Conservation (phyloP, 2,329 filamentous ascomycete genomes). For the Ophiocordyceps camponoti-saundersi region DNA sequence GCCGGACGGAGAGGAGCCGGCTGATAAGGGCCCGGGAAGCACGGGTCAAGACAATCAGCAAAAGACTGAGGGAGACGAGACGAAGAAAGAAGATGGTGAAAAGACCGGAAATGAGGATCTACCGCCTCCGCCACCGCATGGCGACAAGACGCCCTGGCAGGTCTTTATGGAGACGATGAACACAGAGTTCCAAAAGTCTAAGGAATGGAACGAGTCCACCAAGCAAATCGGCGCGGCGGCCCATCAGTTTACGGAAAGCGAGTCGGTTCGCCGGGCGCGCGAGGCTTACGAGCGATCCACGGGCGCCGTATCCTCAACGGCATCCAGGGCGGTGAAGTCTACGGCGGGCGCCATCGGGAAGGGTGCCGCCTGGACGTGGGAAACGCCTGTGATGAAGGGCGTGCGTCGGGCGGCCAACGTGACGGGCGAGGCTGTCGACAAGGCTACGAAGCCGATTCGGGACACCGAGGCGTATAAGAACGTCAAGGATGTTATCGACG, state of each 20-base stretch:
- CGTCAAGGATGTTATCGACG: constrained; percentile 91
- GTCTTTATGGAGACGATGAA: constrained; percentile 97
- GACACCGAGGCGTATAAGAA: constrained; percentile 91
- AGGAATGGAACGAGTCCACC: constrained; percentile 98
- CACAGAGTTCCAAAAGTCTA: constrained; percentile 85
- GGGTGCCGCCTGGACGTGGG: constrained; percentile 92
- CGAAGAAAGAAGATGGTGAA: constrained; percentile 33
- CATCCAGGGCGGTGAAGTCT: constrained; percentile 63
- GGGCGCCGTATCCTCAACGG: constrained; percentile 63
- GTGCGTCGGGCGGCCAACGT: constrained; percentile 72
- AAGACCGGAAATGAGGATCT: constrained; percentile 42
- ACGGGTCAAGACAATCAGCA: constrained; percentile 26
- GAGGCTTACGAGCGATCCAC: constrained; percentile 79
- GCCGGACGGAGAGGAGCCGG: constrained; percentile 15
- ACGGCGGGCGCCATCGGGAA: constrained; percentile 81
- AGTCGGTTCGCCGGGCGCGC: constrained; percentile 70
- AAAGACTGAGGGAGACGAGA: constrained; percentile 28
- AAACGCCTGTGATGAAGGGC: constrained; percentile 83
- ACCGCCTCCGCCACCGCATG: constrained; percentile 85
- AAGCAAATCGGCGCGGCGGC: constrained; percentile 83
- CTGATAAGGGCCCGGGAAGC: constrained; percentile 22
- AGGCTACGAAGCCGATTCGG: constrained; percentile 83
- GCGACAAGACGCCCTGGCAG: constrained; percentile 96
- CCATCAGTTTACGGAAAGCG: constrained; percentile 84
- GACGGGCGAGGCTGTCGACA: constrained; percentile 77